These are phyloP conservation scores for Fusarium sp. DNA, from an alignment of 2,329 filamentous ascomycete genomes.

Conservation along the genomic window DNA sequence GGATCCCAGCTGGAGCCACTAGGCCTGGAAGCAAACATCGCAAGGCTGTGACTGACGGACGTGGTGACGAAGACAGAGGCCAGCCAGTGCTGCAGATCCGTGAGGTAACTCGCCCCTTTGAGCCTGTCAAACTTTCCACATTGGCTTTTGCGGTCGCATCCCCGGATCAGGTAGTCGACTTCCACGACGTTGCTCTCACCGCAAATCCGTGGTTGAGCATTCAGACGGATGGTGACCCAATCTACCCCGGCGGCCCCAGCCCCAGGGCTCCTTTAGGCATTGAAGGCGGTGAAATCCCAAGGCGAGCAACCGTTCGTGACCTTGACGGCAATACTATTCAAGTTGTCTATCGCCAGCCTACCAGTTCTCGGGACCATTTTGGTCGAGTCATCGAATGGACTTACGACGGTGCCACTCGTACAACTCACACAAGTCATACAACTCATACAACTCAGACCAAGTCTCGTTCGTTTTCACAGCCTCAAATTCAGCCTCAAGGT, in stretches of 20 bases:
- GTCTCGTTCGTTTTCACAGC: slow-evolving; percentile 46
- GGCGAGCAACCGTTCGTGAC: slow-evolving; percentile 76
- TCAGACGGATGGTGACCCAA: slow-evolving; percentile 48
- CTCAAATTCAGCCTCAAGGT: slow-evolving; percentile 30
- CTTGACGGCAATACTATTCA: slow-evolving; percentile 89
- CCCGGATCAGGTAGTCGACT: slow-evolving; percentile 76
- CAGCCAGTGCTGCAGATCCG: slow-evolving; percentile 63
- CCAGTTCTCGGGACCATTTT: slow-evolving; percentile 55
- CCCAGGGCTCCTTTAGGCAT: slow-evolving; percentile 54
- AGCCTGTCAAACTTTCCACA: slow-evolving; percentile 60
- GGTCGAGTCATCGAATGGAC: slow-evolving; percentile 66
- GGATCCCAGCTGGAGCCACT: slow-evolving; percentile 48
- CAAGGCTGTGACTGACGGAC: slow-evolving; percentile 33
- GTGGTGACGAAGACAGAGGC: slow-evolving; percentile 43
- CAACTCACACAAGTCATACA: slow-evolving; percentile 20
- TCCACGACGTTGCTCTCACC: slow-evolving; percentile 78
- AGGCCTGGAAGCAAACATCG: slow-evolving; percentile 41
- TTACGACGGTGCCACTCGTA: slow-evolving; percentile 58
- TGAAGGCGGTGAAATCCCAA: slow-evolving; percentile 48
- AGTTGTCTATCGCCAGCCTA: slow-evolving; percentile 70
- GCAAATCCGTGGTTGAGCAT: slow-evolving; percentile 68
- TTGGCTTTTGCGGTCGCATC: slow-evolving; percentile 79
- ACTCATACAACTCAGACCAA: slow-evolving; percentile 28
- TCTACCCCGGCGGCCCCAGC: slow-evolving; percentile 36
- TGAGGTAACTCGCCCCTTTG: slow-evolving; percentile 58